phyloP scores from a whole-genome alignment of 169 alveolate species.

The Perkinsus olseni region DNA sequence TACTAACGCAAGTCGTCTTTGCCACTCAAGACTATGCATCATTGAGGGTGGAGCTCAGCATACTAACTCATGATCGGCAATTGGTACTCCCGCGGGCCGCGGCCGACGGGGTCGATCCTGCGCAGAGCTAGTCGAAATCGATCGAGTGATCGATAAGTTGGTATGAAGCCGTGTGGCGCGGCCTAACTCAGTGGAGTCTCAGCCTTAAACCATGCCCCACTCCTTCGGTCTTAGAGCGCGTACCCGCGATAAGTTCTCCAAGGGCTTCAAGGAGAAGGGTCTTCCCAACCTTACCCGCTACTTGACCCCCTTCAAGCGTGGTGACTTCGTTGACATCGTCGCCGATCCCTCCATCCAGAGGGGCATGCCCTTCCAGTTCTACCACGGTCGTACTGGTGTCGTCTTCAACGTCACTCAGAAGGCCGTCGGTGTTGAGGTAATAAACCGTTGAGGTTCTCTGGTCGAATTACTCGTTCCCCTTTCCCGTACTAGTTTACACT shows the following conservation, averaged over 20 bases:
- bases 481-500: not conserved
- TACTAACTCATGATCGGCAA: not conserved
- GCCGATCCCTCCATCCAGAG: constrained; percentile 94
- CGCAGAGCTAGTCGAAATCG: not conserved
- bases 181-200: not conserved
- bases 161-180: not conserved
- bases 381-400: constrained; percentile 98
- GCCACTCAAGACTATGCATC: too few relatives aligned
- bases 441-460: not conserved
- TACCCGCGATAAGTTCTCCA: constrained; percentile 93
- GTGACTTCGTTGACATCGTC: constrained; percentile 94
- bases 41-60: too few relatives aligned
- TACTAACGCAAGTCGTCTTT: too few relatives aligned
- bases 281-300: constrained; percentile 84
- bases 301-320: constrained; percentile 81
- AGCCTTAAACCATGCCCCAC: constrained; percentile 34
- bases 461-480: not conserved
- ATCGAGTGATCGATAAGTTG: not conserved
- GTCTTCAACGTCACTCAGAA: constrained; percentile 92
- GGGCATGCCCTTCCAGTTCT: constrained; percentile 96
- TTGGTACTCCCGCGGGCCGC: too few relatives aligned
- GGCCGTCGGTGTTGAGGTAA: constrained; percentile 88
- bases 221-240: constrained; percentile 95
- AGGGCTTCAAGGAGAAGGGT: constrained; percentile 91
- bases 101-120: not conserved